Evolutionary conservation across 192 early-diverging fungal genomes (phyloP), one percentile per base, ranked within the genome.

Genomic region (Diversispora epigaea): DNA sequence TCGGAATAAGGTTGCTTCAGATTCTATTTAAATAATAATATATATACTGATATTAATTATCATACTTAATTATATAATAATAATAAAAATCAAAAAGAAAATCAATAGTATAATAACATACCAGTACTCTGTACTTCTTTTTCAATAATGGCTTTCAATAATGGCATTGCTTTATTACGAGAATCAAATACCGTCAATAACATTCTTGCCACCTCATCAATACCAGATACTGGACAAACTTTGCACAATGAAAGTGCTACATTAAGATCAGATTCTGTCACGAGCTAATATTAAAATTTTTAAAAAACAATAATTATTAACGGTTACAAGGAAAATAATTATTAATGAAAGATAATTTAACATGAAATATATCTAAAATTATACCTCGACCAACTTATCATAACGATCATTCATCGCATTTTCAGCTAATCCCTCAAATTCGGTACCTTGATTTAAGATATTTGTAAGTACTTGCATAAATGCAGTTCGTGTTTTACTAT

Each of bases 391-490:
- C 47, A 98, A 75, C 39, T 89, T 92, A 45, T 88, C 87, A 77
- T 95, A 93, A 64, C 95, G 88, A 76, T 89, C 90, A 49, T 85
- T 89, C 74, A 91, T 89, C 17, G 83, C 87, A 79, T 88, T 94
- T 80, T 87, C 91, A 40, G 84, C 89, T 70, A 98, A 79, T 0
- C 88, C 91, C 45, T 90, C 92, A 76, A 92, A 92, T 70, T 94
- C 91, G n/a, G 89, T 90, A n/a, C 93, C 96, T 79, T 90, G 83
- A 68, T 94, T 91, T 57, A 99, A 80, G 60, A 98, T 90, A 69
- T 96, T 93, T 32, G 94, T 96, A 52, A 99, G 82, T 43, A 99
- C 95, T 62, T 95, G 89, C 80, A 95, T 95, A 76, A 98, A 99
- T 25, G 94, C 88, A 0, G 93, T 91, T 19, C 97, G 87, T 64